Evolutionary conservation across 352 stramenopile genomes (phyloP).

Genomic region (Pythium brachiatum): DNA sequence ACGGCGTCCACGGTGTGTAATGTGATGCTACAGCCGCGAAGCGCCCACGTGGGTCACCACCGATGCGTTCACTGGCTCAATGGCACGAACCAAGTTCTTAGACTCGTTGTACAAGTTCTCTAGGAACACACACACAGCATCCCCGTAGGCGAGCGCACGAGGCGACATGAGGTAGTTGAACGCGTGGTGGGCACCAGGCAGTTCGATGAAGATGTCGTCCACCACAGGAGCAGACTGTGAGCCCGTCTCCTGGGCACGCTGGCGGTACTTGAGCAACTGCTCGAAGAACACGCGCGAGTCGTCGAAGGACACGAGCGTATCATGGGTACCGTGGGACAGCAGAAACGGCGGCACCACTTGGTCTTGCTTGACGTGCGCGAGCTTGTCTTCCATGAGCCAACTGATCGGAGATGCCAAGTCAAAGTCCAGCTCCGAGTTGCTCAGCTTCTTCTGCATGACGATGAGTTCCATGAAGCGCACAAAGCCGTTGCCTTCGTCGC

Average conservation of each 20-base stretch:
- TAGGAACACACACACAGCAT: conserved; percentile 67
- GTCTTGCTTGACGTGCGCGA: conserved; percentile 14
- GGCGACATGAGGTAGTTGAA: conserved; percentile 82
- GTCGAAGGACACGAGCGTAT: conserved; percentile 72
- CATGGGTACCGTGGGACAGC: conserved; percentile 60
- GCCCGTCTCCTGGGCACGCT: conserved; percentile 6
- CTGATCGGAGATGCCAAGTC: conserved; percentile 57
- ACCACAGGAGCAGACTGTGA: conserved; percentile 23
- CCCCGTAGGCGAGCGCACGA: conserved; percentile 56
- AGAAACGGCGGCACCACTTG: conserved; percentile 68
- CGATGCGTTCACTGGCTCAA: background rate
- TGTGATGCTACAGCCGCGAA: conserved; percentile 16
- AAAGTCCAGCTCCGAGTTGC: conserved; percentile 36
- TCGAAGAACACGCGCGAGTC: conserved; percentile 71
- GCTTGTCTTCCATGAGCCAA: conserved; percentile 43
- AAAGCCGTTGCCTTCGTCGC: conserved; percentile 58
- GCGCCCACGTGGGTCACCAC: conserved; percentile 3
- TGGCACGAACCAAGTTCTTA: conserved; percentile 17
- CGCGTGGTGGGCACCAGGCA: conserved; percentile 61
- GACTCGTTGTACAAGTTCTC: conserved; percentile 50
- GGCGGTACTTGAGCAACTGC: conserved; percentile 42
- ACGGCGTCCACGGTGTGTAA: background rate
- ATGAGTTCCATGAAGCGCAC: conserved; percentile 64
- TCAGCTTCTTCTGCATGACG: conserved; percentile 67
- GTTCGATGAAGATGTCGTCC: conserved; percentile 57